These are phyloP conservation scores for Moesziomyces parantarcticus DNA, from an alignment of 1,284 basidiomycete species.

Conservation along the genomic window DNA sequence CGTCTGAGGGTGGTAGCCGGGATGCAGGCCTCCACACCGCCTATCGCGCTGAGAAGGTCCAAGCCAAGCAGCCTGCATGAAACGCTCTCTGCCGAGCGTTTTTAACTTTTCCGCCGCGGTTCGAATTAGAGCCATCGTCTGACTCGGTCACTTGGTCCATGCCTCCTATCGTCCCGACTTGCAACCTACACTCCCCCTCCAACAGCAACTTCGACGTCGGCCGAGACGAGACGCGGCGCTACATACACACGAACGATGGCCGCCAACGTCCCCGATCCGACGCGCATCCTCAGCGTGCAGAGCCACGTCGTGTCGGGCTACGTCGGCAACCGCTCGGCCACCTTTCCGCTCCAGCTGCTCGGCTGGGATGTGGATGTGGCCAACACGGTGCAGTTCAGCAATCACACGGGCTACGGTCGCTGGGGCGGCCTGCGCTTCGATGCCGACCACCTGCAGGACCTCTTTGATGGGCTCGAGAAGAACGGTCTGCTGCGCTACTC, in stretches of 20 bases:
- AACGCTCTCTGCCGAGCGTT: neutral
- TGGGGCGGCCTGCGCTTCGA: slow-evolving; percentile 69
- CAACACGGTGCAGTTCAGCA: slow-evolving; percentile 84
- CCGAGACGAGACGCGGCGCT: neutral
- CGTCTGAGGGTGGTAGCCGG: neutral
- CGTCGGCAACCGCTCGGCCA: slow-evolving; percentile 85
- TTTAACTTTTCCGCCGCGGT: neutral
- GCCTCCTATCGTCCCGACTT: neutral
- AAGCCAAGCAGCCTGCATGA: neutral
- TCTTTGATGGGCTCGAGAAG: slow-evolving; percentile 63
- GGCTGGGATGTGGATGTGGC: slow-evolving; percentile 97
- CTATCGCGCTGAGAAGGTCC: neutral
- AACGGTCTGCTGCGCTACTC: slow-evolving; percentile 60
- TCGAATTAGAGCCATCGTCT: neutral
- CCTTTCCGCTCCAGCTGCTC: slow-evolving; percentile 92
- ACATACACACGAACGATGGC: slow-evolving; percentile 22
- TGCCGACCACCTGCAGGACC: slow-evolving; percentile 66
- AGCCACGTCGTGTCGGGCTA: slow-evolving; percentile 95
- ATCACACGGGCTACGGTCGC: slow-evolving; percentile 82
- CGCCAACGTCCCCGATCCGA: slow-evolving; percentile 46
- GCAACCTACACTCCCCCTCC: neutral
- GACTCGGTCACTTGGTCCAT: slow-evolving; percentile 32
- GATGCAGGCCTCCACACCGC: slow-evolving; percentile 1
- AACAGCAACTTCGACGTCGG: neutral
- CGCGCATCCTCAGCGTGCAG: slow-evolving; percentile 75